Evolutionary conservation across 2,329 filamentous ascomycete species (phyloP).

Genomic region (Purpureocillium lavendulum): DNA sequence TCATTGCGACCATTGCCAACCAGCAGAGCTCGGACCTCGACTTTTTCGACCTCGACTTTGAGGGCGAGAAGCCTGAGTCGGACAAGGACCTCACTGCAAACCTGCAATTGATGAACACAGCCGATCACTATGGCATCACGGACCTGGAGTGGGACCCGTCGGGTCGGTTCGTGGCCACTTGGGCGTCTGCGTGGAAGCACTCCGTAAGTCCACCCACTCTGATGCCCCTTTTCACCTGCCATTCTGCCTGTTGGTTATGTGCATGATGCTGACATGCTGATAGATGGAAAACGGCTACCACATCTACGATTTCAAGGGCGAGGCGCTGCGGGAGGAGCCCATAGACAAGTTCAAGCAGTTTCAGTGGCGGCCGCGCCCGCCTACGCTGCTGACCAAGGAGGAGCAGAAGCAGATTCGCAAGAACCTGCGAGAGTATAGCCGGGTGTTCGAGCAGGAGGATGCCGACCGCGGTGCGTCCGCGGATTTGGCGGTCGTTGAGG

Average conservation of each 20-base stretch:
- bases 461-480: conserved; percentile 87
- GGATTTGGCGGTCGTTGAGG: conserved; percentile 88
- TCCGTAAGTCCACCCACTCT: conserved; percentile 74
- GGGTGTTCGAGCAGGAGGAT: conserved; percentile 92
- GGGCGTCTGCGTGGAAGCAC: conserved; percentile 94
- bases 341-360: conserved; percentile 98
- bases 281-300: conserved; percentile 99
- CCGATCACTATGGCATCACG: conserved; percentile 94
- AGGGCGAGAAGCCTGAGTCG: conserved; percentile 87
- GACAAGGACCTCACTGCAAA: conserved; percentile 95
- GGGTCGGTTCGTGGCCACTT: conserved; percentile 87
- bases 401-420: conserved; percentile 98
- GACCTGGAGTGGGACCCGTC: conserved; percentile 98
- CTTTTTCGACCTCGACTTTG: conserved; percentile 96
- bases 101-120: conserved; percentile 86
- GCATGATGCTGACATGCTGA: conserved; percentile 8
- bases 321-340: conserved; percentile 79
- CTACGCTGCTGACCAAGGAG: conserved; percentile 88
- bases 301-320: conserved; percentile 92
- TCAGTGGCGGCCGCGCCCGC: conserved; percentile 83
- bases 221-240: neutral
- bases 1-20: conserved; percentile 87
- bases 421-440: conserved; percentile 95
- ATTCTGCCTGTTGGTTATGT: no score
- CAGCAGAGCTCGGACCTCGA: conserved; percentile 92